phyloP scores from a whole-genome alignment of 2,329 filamentous ascomycete genomes.

The Fusarium sp. region DNA sequence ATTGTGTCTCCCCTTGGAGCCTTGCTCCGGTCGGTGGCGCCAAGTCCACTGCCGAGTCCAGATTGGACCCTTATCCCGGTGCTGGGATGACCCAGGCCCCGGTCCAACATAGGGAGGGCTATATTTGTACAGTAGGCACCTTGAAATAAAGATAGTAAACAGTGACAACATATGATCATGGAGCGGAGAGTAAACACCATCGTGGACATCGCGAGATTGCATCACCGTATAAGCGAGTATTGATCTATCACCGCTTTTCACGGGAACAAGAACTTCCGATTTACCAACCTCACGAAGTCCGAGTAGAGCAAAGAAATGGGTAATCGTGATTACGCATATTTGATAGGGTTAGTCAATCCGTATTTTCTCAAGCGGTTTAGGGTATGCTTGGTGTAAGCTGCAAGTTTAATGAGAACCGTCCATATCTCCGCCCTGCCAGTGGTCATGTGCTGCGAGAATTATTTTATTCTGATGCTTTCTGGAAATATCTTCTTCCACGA shows the following conservation, averaged over 20 bases:
- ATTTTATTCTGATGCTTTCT: neutral
- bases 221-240: constrained; percentile 19
- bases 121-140: constrained; percentile 1
- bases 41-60: constrained; percentile 31
- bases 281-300: neutral
- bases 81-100: constrained; percentile 4
- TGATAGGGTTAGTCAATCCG: neutral
- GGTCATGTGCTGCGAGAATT: neutral
- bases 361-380: neutral
- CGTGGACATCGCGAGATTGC: constrained; percentile 32
- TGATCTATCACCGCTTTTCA: constrained; percentile 20
- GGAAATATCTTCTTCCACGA: neutral
- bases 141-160: constrained; percentile 5
- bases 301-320: neutral
- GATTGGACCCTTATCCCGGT: constrained; percentile 9
- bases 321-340: neutral
- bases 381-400: neutral
- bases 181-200: constrained; percentile 7
- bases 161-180: constrained; percentile 5
- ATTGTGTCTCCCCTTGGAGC: neutral
- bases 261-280: neutral
- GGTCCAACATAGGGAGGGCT: neutral
- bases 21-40: constrained; percentile 25
- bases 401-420: neutral
- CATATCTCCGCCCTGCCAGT: neutral